Percentiles rank a stretch among this genome's conserved stretches.
phyloP scores from a whole-genome alignment of 306 rosid genomes.

The Inga laurina region DNA sequence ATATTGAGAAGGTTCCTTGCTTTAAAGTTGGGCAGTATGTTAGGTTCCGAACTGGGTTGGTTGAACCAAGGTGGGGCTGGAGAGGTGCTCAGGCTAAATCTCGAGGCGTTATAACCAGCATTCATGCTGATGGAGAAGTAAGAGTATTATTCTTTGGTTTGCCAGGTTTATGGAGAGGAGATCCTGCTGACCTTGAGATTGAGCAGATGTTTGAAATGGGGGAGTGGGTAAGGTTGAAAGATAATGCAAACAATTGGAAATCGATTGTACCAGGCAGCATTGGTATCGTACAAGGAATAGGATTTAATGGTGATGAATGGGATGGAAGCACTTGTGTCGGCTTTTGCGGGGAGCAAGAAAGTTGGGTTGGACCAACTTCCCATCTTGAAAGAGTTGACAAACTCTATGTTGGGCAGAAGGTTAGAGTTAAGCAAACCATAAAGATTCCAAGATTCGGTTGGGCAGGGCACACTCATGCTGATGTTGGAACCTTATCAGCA shows the following conservation, averaged over 20 bases:
- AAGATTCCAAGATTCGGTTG: slow-evolving; percentile 74
- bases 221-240: slow-evolving; percentile 74
- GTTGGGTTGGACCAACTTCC: slow-evolving; percentile 65
- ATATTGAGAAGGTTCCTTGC: slow-evolving; percentile 65
- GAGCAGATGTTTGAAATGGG: slow-evolving; percentile 68
- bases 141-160: slow-evolving; percentile 58
- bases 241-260: slow-evolving; percentile 53
- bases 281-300: slow-evolving; percentile 70
- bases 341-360: slow-evolving; percentile 77
- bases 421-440: slow-evolving; percentile 54
- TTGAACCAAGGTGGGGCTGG: slow-evolving; percentile 88
- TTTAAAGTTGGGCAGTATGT: slow-evolving; percentile 71
- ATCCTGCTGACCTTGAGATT: slow-evolving; percentile 68
- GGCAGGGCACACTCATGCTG: slow-evolving; percentile 64
- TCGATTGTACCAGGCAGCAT: slow-evolving; percentile 62
- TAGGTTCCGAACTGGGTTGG: slow-evolving; percentile 58
- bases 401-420: slow-evolving; percentile 60
- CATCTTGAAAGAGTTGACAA: slow-evolving; percentile 53
- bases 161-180: slow-evolving; percentile 70
- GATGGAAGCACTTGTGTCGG: slow-evolving; percentile 56
- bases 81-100: slow-evolving; percentile 67
- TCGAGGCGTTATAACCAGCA: slow-evolving; percentile 56
- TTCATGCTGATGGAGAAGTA: slow-evolving; percentile 79
- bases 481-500: slow-evolving; percentile 59
- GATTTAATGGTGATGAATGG: slow-evolving; percentile 62